Evolutionary conservation across 1,284 basidiomycete genomes (phyloP).

Genomic region (Pseudozyma hubeiensis): DNA sequence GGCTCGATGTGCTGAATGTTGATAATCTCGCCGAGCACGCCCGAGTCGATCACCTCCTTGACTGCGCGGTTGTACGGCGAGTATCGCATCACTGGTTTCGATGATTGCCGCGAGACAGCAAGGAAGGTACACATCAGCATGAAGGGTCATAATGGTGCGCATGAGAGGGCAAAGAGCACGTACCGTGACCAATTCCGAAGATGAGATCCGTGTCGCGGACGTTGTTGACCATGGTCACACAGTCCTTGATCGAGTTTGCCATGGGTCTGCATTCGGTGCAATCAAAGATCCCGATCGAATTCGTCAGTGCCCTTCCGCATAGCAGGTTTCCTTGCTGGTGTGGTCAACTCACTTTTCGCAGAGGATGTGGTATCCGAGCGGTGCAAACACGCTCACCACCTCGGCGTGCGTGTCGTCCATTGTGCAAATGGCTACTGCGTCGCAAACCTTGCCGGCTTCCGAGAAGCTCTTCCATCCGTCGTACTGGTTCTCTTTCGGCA

Average conservation of each 20-base stretch:
- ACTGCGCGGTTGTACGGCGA: constrained; percentile 41
- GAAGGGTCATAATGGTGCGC: no score
- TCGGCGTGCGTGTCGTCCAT: constrained; percentile 47
- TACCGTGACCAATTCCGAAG: constrained; percentile 37
- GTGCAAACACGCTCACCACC: constrained; percentile 33
- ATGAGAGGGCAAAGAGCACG: neutral
- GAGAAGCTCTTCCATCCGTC: constrained; percentile 42
- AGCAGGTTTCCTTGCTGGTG: neutral
- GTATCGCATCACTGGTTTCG: constrained; percentile 25
- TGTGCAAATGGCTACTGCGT: constrained; percentile 38
- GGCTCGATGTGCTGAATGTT: constrained; percentile 48
- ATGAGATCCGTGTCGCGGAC: constrained; percentile 23
- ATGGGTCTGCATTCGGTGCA: constrained; percentile 9
- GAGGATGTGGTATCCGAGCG: constrained; percentile 42
- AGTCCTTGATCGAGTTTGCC: constrained; percentile 46
- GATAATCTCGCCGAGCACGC: constrained; percentile 40
- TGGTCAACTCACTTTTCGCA: constrained; percentile 26
- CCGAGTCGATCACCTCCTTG: constrained; percentile 36
- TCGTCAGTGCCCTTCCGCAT: neutral
- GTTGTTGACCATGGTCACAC: constrained; percentile 36
- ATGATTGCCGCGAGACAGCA: neutral
- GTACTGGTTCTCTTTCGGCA: constrained; percentile 26
- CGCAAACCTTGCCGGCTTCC: constrained; percentile 36
- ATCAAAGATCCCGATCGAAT: neutral
- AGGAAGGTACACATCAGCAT: neutral